These are phyloP conservation scores for Nemania sp. DNA, from an alignment of 2,329 filamentous ascomycete species.

Conservation along the genomic window DNA sequence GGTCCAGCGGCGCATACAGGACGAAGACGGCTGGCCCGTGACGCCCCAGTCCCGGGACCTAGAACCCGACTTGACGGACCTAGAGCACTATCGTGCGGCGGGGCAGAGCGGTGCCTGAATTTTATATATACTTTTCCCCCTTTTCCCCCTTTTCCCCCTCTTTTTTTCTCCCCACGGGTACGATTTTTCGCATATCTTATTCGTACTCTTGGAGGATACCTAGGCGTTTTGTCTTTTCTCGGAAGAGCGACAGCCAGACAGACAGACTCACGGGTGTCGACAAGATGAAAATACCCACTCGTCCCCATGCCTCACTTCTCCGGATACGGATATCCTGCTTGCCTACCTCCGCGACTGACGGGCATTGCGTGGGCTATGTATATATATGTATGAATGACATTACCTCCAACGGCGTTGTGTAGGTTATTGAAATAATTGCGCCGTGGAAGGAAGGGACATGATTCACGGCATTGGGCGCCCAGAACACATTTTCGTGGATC, in stretches of 20 bases:
- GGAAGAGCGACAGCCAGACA: background rate
- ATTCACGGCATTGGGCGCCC: too few relatives aligned
- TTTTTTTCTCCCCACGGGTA: background rate
- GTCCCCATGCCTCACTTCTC: too few relatives aligned
- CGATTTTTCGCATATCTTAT: background rate
- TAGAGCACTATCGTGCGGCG: conserved; percentile 41
- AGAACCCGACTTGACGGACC: conserved; percentile 27
- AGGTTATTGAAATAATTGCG: background rate
- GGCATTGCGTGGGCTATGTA: background rate
- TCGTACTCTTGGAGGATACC: background rate
- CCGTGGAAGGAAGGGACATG: too few relatives aligned
- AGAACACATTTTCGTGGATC: too few relatives aligned
- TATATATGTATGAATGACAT: too few relatives aligned
- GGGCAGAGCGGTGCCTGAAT: conserved; percentile 42
- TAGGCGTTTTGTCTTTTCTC: background rate
- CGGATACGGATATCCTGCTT: too few relatives aligned
- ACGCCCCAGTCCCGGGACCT: conserved; percentile 19
- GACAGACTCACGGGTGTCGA: background rate
- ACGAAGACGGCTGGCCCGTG: conserved; percentile 56
- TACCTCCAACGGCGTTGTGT: background rate
- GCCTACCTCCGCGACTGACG: too few relatives aligned
- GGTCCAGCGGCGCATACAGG: conserved; percentile 68
- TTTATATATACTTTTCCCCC: too few relatives aligned
- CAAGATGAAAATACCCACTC: too few relatives aligned
- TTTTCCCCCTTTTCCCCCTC: too few relatives aligned